Evolutionary conservation across 1,139 yeast species (phyloP).

Genomic region (Taphrina deformans): DNA sequence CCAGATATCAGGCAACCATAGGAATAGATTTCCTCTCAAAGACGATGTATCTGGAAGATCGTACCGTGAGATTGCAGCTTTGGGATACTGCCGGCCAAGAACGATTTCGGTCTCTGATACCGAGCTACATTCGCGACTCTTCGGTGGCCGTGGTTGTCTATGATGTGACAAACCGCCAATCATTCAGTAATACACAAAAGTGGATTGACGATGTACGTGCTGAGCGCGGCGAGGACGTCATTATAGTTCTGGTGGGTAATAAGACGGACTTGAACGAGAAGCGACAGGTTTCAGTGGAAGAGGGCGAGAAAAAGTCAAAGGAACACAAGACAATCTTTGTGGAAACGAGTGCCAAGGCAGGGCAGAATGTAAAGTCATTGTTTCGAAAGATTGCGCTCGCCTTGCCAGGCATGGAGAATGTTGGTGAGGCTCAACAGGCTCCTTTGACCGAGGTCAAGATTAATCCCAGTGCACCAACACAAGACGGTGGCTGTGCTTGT

Average conservation of each 20-base stretch:
- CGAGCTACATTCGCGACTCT: conserved; percentile 93
- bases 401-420: conserved; percentile 74
- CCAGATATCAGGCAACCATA: conserved; percentile 68
- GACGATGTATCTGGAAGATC: conserved; percentile 75
- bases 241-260: conserved; percentile 75
- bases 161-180: conserved; percentile 78
- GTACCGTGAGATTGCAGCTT: conserved; percentile 68
- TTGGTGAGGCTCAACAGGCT: conserved; percentile 49
- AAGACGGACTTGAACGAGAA: conserved; percentile 69
- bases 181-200: conserved; percentile 71
- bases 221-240: conserved; percentile 69
- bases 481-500: conserved; percentile 26
- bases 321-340: conserved; percentile 75
- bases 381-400: conserved; percentile 89
- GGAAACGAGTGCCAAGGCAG: conserved; percentile 94
- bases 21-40: conserved; percentile 94
- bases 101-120: conserved; percentile 88
- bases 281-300: conserved; percentile 79
- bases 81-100: conserved; percentile 99
- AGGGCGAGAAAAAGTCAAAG: conserved; percentile 75
- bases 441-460: conserved; percentile 63
- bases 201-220: conserved; percentile 85
- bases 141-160: conserved; percentile 95
- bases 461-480: conserved; percentile 42
- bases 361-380: conserved; percentile 83